These are phyloP conservation scores for Populus hybrid DNA, from an alignment of 441 rosid genomes.

Conservation along the genomic window DNA sequence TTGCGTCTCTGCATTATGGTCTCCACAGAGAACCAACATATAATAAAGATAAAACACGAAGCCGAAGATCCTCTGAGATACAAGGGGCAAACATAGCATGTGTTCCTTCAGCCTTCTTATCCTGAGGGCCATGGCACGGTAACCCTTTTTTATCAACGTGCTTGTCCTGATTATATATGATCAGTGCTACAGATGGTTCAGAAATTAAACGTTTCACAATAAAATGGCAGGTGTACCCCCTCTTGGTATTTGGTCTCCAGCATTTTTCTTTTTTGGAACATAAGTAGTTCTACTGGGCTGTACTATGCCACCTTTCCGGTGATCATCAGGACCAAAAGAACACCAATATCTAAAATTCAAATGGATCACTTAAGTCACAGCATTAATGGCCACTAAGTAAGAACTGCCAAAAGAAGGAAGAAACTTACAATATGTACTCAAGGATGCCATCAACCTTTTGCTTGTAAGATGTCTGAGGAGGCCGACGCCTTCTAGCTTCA, in stretches of 20 bases:
- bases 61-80: constrained; percentile 91
- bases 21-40: constrained; percentile 88
- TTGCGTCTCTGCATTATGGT: constrained; percentile 91
- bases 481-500: constrained; percentile 77
- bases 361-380: constrained; percentile 5
- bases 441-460: constrained; percentile 91
- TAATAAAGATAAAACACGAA: constrained; percentile 73
- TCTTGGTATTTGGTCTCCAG: constrained; percentile 91
- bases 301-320: constrained; percentile 74
- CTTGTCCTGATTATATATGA: constrained; percentile 81
- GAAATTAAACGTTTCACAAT: constrained; percentile 87
- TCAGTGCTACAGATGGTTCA: constrained; percentile 75
- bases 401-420: constrained; percentile 6
- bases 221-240: constrained; percentile 94
- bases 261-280: constrained; percentile 74
- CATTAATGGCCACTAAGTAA: not conserved
- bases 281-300: constrained; percentile 82
- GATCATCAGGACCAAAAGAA: constrained; percentile 96
- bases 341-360: constrained; percentile 82
- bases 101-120: constrained; percentile 88
- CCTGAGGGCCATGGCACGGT: constrained; percentile 95
- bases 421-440: constrained; percentile 80
- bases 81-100: constrained; percentile 96
- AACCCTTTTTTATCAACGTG: constrained; percentile 83
- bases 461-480: constrained; percentile 52